Base-by-base conservation (phyloP, 2,329 filamentous ascomycete species). In the Aspergillus sp. region DNA sequence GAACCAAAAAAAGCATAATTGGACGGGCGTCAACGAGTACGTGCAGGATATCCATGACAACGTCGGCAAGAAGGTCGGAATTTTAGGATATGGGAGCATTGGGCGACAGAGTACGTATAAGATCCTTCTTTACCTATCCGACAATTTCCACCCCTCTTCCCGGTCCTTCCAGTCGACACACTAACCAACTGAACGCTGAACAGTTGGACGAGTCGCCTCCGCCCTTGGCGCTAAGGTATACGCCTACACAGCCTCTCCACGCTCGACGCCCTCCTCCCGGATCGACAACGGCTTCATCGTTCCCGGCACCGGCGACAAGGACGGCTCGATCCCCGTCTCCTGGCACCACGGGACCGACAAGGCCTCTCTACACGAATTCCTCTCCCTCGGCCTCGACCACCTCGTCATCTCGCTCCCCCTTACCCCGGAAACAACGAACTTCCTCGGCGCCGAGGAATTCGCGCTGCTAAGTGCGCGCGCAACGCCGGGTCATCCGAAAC, bases 161-260 rank as follows among this genome's bases (percentile, higher is more conserved):
- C 26, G 26, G 7, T 29, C 26, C 26, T 29, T 29, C 26, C 26
- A 7, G 26, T 29, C 26, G 2, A 9, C 26, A 2, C 26, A 1
- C 26, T 29, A 29, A 29, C 7, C 26, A 10, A 54, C 49, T 68
- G 49, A 68, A 32, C 11, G 16, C 22, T 47, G 42, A 18, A 31
- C 42, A 83, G 82, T 84, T 46, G 84, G 80, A 36, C 79, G 80
- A 26, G 81, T 91, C 3, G 84, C 84, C 11, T 80, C 80, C 14
- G 87, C 88, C 2, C 74, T 91, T 67, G 90, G 90, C 18, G 88
- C 91, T 83, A 81, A 86, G 29, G 84, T 94, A 0, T 81, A 92
- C 69, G 90, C 90, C 0, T 92, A 90, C 77, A 94, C 90, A 0
- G 86, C 90, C 0, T 85, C 85, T 26, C 84, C 88, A 0, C 87